Evolutionary conservation across 2,329 filamentous ascomycete genomes (phyloP).

Genomic region (Cladobotryum mycophilum): DNA sequence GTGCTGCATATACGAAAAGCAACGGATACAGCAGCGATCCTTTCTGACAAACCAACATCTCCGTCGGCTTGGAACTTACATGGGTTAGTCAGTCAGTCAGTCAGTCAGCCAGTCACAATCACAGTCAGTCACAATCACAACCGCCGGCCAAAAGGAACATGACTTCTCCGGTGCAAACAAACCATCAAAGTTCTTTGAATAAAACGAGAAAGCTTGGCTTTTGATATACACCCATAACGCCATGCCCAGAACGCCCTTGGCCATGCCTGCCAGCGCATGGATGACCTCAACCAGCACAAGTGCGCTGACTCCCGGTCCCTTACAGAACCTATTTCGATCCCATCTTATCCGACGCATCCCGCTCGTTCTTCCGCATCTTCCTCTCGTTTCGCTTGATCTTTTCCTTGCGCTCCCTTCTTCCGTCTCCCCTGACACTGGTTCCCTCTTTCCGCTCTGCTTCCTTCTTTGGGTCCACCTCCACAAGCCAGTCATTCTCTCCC

Average conservation of each 20-base stretch:
- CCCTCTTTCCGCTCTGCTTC: slow-evolving; percentile 58
- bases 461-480: slow-evolving; percentile 79
- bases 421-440: slow-evolving; percentile 54
- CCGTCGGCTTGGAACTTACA: too few species aligned
- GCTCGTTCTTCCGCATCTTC: slow-evolving; percentile 61
- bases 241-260: slow-evolving; percentile 25
- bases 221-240: slow-evolving; percentile 15
- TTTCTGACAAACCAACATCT: too few species aligned
- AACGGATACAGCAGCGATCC: too few species aligned
- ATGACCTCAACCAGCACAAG: background rate
- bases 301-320: background rate
- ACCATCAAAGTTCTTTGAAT: too few species aligned
- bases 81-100: too few species aligned
- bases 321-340: slow-evolving; percentile 14
- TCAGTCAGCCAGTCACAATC: too few species aligned
- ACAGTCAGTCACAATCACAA: too few species aligned
- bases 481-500: slow-evolving; percentile 77
- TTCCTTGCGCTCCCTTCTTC: slow-evolving; percentile 60
- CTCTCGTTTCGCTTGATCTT: slow-evolving; percentile 65
- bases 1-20: too few species aligned
- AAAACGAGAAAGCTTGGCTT: too few species aligned
- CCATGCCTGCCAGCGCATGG: slow-evolving; percentile 16
- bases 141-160: too few species aligned
- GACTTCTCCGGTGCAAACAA: too few species aligned
- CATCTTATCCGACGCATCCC: slow-evolving; percentile 30